Evolutionary conservation across 768 basidiomycete genomes (phyloP).

Genomic region (Lactarius hengduanensis): DNA sequence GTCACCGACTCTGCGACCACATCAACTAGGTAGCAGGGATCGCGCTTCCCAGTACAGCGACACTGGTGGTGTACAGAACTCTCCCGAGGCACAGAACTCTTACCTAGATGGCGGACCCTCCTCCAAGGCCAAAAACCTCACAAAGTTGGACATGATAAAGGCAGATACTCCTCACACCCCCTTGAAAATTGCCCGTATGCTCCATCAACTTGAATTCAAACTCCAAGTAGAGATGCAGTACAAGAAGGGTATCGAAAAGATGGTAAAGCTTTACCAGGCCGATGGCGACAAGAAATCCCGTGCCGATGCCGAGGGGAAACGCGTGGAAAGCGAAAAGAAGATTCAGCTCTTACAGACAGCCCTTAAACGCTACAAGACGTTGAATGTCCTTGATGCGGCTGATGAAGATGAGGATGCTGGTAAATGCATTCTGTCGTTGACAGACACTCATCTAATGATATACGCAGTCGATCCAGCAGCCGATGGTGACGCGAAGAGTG

Average conservation of each 20-base stretch:
- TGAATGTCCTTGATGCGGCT: constrained; percentile 89
- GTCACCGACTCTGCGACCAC: constrained; percentile 19
- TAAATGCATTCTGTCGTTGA: constrained; percentile 34
- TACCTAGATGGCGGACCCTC: constrained; percentile 40
- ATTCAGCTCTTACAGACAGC: constrained; percentile 90
- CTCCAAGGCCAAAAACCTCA: constrained; percentile 64
- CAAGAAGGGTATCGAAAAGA: constrained; percentile 98
- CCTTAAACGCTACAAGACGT: constrained; percentile 92
- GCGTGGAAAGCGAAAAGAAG: constrained; percentile 93
- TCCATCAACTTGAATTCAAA: constrained; percentile 99
- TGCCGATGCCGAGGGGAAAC: constrained; percentile 90
- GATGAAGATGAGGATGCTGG: constrained; percentile 77
- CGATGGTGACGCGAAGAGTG: constrained; percentile 85
- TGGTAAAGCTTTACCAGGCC: constrained; percentile 93
- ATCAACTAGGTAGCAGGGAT: constrained; percentile 22
- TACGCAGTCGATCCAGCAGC: constrained; percentile 29
- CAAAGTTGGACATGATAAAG: constrained; percentile 92
- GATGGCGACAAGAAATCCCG: constrained; percentile 97
- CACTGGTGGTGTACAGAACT: constrained; percentile 28
- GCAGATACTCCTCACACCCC: constrained; percentile 96
- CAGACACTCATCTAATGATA: not conserved
- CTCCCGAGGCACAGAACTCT: constrained; percentile 34
- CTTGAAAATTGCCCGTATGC: constrained; percentile 95
- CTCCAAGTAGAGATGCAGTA: constrained; percentile 98
- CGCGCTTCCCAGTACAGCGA: constrained; percentile 22